Conservation (phyloP, 129 eudicot genomes). For the Escallonia herrerae region DNA sequence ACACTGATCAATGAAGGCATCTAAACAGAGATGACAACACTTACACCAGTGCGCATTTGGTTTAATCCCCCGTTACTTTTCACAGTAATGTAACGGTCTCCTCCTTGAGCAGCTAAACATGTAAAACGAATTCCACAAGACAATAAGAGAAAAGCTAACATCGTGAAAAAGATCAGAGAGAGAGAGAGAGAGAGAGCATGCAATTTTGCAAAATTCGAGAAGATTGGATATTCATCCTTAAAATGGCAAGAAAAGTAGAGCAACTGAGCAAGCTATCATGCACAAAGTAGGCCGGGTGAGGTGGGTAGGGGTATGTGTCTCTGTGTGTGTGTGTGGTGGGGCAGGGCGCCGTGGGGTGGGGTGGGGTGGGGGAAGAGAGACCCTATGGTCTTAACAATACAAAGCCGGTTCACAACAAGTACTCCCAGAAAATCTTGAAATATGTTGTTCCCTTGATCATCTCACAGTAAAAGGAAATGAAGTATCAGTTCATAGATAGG, state of each 20-base stretch:
- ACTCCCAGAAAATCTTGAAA: not conserved
- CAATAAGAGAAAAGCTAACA: not conserved
- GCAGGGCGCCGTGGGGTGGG: too few relatives aligned
- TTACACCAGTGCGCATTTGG: conserved; percentile 97
- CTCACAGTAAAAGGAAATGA: too few relatives aligned
- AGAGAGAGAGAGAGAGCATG: conserved; percentile 1
- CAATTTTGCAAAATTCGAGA: not conserved
- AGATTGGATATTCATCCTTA: not conserved
- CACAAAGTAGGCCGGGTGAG: too few relatives aligned
- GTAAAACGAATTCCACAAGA: conserved; percentile 5
- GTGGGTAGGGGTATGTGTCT: too few relatives aligned
- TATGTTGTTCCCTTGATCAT: not conserved
- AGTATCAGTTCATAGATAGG: not conserved
- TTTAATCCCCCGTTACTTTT: conserved; percentile 90
- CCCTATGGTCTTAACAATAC: too few relatives aligned
- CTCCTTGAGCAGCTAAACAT: conserved; percentile 48
- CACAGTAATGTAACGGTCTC: conserved; percentile 65
- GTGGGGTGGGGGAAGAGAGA: too few relatives aligned
- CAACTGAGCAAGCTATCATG: not conserved
- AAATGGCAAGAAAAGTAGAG: not conserved
- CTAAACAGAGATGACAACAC: conserved; percentile 18
- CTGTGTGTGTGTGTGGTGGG: too few relatives aligned
- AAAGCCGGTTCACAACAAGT: not conserved
- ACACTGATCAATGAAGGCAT: conserved; percentile 1
- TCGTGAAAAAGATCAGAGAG: not conserved